Base-by-base conservation (phyloP, 768 basidiomycete genomes). In the Phanerochaete sordida region DNA sequence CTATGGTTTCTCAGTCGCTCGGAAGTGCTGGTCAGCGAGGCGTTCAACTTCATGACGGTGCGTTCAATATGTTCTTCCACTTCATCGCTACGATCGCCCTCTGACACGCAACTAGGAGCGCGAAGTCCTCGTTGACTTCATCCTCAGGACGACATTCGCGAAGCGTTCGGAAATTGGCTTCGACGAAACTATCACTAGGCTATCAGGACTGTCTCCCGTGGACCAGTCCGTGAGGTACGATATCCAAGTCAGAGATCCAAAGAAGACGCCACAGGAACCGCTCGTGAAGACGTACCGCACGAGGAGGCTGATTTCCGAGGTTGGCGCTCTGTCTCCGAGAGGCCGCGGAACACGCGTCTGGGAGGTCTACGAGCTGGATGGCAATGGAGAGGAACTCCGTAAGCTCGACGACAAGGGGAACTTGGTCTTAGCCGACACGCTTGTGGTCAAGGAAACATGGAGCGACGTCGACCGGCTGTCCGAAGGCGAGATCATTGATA, bases 1-100 rank as follows among this genome's bases (percentile, higher is more conserved):
- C 1, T 75, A 26, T 75, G 75, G 75, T 67, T 45, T 58, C 65
- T 55, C 47, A 60, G 56, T 21, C 69, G 69, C 21, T 62, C 68
- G 15, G 47, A 60, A 3, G 31, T 70, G 7, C 27, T 69, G 13
- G 66, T 70, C 8, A 59, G 31, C n/a, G 33, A 63, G 28, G 9
- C 26, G 15, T 65, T 69, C 39, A 43, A 68, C 51, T 66, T 64
- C 37, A 53, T 69, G 11, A 49, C n/a, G 51, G 68, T 68, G 11
- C 44, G 57, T 60, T 27, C 9, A 0, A 15, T 39, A 39, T 4
- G 9, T 21, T 31, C 16, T 12, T 6, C 4, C 28, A 21, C n/a
- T n/a, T 28, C 26, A 24, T 1, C 3, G 27, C 21, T 33, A 21
- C 23, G 28, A 31, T 16, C 11, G 1, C 5, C 16, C 5, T 12